A percentile compares a stretch with the other conserved stretches of the same genome.
These are phyloP conservation scores for Pythium angustatum DNA, from an alignment of 352 stramenopile species.

Conservation along the genomic window DNA sequence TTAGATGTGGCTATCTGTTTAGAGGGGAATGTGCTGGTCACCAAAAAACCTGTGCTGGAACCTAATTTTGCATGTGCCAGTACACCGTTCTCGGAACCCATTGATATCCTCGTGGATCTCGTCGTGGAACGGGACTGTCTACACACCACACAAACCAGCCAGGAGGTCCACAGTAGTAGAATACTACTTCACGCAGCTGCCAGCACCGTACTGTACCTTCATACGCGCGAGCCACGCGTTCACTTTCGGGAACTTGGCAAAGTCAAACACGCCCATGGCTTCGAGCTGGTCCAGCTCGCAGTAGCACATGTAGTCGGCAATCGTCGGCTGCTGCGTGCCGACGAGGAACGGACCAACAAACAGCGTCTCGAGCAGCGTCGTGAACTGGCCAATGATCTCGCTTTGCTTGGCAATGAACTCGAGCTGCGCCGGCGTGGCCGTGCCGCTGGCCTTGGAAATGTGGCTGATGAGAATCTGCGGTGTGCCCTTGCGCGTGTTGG, in stretches of 20 bases:
- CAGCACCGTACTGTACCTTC: too few species aligned
- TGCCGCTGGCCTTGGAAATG: neutral
- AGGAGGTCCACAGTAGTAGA: too few species aligned
- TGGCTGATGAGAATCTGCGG: constrained; percentile 13
- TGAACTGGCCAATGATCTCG: constrained; percentile 3
- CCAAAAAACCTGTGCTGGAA: too few species aligned
- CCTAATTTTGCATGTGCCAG: too few species aligned
- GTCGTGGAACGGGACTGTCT: constrained; percentile 40
- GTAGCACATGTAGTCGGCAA: constrained; percentile 61
- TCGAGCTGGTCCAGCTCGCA: constrained; percentile 68
- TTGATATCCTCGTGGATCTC: constrained; percentile 37
- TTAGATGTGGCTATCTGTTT: too few species aligned
- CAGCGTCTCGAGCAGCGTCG: constrained; percentile 26
- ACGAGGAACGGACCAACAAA: constrained; percentile 51
- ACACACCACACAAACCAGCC: too few species aligned
- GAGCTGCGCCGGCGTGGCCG: constrained; percentile 5
- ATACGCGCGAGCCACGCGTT: constrained; percentile 25
- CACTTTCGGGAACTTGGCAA: constrained; percentile 26
- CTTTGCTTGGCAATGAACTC: constrained; percentile 5
- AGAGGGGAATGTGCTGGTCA: too few species aligned
- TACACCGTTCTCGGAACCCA: too few species aligned
- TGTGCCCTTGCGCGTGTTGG: constrained; percentile 45
- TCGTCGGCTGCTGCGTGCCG: constrained; percentile 47
- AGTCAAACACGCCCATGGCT: constrained; percentile 47
- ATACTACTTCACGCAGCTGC: too few species aligned